A percentile compares a stretch with the other conserved stretches of the same genome.
phyloP scores from a whole-genome alignment of 2,329 filamentous ascomycete species.

The Talaromyces atroroseus region DNA sequence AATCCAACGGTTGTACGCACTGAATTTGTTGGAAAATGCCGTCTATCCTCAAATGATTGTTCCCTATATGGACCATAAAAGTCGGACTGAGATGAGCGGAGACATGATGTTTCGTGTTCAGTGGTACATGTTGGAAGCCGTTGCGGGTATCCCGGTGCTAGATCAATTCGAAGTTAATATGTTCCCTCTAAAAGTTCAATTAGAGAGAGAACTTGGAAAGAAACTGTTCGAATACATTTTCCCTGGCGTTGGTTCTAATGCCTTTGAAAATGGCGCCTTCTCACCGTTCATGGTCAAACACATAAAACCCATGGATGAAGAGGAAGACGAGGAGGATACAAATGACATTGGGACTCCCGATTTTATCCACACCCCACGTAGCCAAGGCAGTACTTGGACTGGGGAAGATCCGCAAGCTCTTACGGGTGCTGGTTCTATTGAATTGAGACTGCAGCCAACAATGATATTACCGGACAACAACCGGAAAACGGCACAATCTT shows the following conservation, averaged over 20 bases:
- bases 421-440: conserved; percentile 67
- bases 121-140: conserved; percentile 97
- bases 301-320: conserved; percentile 45
- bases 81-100: conserved; percentile 50
- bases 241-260: conserved; percentile 64
- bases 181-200: conserved; percentile 86
- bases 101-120: conserved; percentile 89
- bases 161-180: conserved; percentile 94
- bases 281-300: conserved; percentile 50
- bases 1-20: conserved; percentile 77
- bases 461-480: conserved; percentile 51
- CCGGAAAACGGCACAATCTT: conserved; percentile 26
- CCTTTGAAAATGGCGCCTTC: conserved; percentile 45
- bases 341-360: conserved; percentile 48
- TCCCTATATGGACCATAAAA: conserved; percentile 69
- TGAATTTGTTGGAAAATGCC: conserved; percentile 84
- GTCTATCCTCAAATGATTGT: conserved; percentile 95
- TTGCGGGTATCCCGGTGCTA: conserved; percentile 94
- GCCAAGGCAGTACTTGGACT: conserved; percentile 30
- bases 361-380: conserved; percentile 34
- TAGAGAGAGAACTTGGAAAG: conserved; percentile 88
- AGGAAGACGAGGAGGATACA: conserved; percentile 34
- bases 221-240: conserved; percentile 97
- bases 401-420: conserved; percentile 49
- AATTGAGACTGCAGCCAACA: conserved; percentile 77